Base-by-base conservation (phyloP, 371 early-diverging fungal species). In the Apophysomyces variabilis region DNA sequence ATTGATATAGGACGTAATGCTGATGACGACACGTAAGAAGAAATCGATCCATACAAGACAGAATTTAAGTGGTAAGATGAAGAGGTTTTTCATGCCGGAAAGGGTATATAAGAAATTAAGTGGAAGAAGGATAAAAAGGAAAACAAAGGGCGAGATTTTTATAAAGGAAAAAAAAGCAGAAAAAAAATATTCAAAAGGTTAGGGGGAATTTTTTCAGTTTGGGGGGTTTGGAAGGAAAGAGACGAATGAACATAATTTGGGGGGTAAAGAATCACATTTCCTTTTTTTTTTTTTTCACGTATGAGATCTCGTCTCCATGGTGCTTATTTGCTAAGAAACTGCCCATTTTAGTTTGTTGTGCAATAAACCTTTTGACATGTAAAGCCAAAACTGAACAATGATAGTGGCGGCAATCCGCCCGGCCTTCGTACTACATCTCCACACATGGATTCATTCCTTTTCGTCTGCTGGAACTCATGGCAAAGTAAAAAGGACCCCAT, bases 81-180 rank as follows among this genome's bases (percentile, higher is more conserved):
- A n/a, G 21, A 50, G 54, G 21, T 50, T 50, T 21, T 50, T 50
- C 54, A 50, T 50, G 54, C 21, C 21, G 16, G 54, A 50, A 50
- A 21, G 21, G 13, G 21, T 18, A 21, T 13, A n/a, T 50, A 50
- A 18, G 21, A 50, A 47, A 18, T 14, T 47, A 50, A 64, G 58
- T 58, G 45, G 43, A 38, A 39, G 54, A 63, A 38, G 16, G 38
- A 39, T 18, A 39, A 63, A 56, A 56, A 63, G 35, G 41, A 64
- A 57, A 58, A 41, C 56, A 46, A 45, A 43, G 16, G 58, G 58
- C 32, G 45, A 58, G 58, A 58, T 45, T 43, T 41, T 57, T 58
- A 43, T 32, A 54, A 38, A 38, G 16, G 16, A 14, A 38, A 64
- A 61, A 12, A 61, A 61, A 60, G 43, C 32, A 26, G 38, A 61